Base-by-base conservation (phyloP, 2,329 filamentous ascomycete genomes). In the Cucurbitaria berberidis region DNA sequence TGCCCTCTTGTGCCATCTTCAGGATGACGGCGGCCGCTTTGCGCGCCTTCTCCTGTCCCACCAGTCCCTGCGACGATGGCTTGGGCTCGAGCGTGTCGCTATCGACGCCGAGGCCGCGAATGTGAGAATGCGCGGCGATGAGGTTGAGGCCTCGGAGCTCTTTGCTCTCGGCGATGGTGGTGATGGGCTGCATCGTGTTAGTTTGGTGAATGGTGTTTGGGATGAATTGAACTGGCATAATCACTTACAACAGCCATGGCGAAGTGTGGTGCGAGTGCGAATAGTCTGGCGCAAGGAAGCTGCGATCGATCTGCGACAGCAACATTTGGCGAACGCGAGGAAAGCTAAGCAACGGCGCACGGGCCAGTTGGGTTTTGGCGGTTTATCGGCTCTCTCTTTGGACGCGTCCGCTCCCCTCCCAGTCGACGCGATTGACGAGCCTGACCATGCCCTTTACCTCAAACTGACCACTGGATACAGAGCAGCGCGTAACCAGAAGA, bases 1-100 rank as follows among this genome's bases (percentile, higher is more conserved):
- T 98, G 71, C 93, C 93, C 73, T 97, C 92, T 80, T 96, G 97
- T 68, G 96, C 96, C 95, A 99, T 99, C 81, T 96, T 92, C 57
- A 99, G 80, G 68, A 99, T 96, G 43, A 99, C 89, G 1, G 93
- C 95, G 3, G 95, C 95, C 9, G 95, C 95, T 78, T 97, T 98
- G 55, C 95, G 88, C 51, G 95, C 95, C 81, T 96, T 96, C 71
- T 96, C 89, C 78, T 99, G 95, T 40, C 95, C 95, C 8, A 99
- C 93, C 5, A 99, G 86, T 30, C 95, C 95, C 76, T 99, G 95
- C 13, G 93, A 96, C 42, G 89, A 84, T 24, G 85, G 78, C 55
- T 93, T 87, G 18, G 95, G 93, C 70, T 96, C 93, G 62, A 99
- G 83, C 6, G 91, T 95, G 72, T 96, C 92, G 53, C 87, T 81